Base-by-base conservation (phyloP, 1,284 basidiomycete species). In the Malassezia caprae region DNA sequence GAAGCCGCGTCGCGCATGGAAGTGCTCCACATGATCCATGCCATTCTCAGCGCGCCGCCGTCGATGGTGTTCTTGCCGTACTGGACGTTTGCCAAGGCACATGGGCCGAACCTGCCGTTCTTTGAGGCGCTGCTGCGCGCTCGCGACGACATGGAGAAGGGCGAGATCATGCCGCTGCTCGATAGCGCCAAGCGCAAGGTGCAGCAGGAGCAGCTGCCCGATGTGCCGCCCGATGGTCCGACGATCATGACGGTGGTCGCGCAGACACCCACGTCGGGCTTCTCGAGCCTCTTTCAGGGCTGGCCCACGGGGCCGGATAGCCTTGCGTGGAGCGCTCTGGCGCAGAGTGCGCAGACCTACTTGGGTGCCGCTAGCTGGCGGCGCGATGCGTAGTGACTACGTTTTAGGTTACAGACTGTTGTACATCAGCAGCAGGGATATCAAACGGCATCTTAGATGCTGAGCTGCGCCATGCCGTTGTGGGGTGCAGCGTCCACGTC, bases 11-110 rank as follows among this genome's bases (percentile, higher is more conserved):
- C 79, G 39, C 82, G 84, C 64, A 88, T 98, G 61, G 86, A 90
- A 67, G 84, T 98, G 43, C 77, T 98, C 54, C 87, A 96, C 70
- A 81, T 68, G 60, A 65, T 73, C 59, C 79, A 90, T 11, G 81
- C 84, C 5, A 82, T 99, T 75, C 77, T 98, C 28, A 86, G 88
- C 56, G 89, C 91, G 1, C 89, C 87, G 28, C 85, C 88, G 73
- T 88, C 89, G 62, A 84, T 98, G 79, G 85, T 88, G 3, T 96
- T 96, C 78, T 78, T 98, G 58, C 91, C 93, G 21, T 96, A 76
- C 66, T 76, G 88, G 87, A 82, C 83, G 11, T 98, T 99, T 76
- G 93, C 91, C n/a, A 89, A 90, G 69, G 82, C 86, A 15, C 87
- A 96, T 75, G 93, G 94, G 3, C 89, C 93, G 12, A 91, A 93